Percentiles rank a stretch among this genome's conserved stretches.
Evolutionary conservation across 129 eudicot species (phyloP).

Genomic region (Daucus carota): DH1_v3.0 NC_030383.2:3493001-3493500

Average conservation of each 20-base stretch:
- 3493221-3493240: conserved; percentile 51
- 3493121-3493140: background rate
- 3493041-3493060: background rate
- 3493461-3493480: conserved; percentile 89
- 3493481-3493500: conserved; percentile 87
- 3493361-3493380: conserved; percentile 83
- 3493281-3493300: conserved; percentile 99
- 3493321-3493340: conserved; percentile 93
- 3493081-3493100: background rate
- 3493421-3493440: conserved; percentile 31
- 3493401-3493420: conserved; percentile 46
- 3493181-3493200: background rate
- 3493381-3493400: conserved; percentile 92
- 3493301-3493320: conserved; percentile 94
- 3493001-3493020: background rate
- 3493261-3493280: conserved; percentile 99
- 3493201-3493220: background rate
- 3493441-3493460: conserved; percentile 45
- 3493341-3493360: conserved; percentile 79
- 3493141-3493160: background rate
- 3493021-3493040: background rate
- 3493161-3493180: background rate
- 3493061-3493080: background rate
- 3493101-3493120: background rate
- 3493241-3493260: conserved; percentile 94